A percentile compares a stretch with the other conserved stretches of the same genome.
These are phyloP conservation scores for Pleurozium schreberi DNA, from an alignment of 225 moss, liverwort and hornwort species.

Conservation along the genomic window DNA sequence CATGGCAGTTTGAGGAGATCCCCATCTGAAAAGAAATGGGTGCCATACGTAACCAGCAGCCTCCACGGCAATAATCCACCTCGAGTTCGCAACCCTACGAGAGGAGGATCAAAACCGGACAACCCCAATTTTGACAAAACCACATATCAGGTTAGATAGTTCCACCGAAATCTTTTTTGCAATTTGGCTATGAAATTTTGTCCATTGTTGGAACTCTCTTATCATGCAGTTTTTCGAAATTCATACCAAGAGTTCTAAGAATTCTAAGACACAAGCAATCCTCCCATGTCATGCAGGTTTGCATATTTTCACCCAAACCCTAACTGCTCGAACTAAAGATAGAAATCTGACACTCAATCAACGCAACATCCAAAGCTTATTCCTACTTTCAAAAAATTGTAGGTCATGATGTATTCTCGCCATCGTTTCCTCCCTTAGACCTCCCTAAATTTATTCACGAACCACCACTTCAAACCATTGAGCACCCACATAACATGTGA, in stretches of 20 bases:
- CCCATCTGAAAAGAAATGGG: constrained; percentile 1
- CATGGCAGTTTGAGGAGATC: not conserved
- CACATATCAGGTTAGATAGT: not conserved
- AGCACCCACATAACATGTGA: not conserved
- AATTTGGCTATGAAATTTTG: not conserved
- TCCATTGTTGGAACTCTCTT: not conserved
- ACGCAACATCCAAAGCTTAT: not conserved
- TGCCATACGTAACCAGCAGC: constrained; percentile 19
- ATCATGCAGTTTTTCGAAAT: not conserved
- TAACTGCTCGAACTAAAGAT: not conserved
- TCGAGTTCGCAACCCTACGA: not conserved
- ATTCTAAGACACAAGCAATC: not conserved
- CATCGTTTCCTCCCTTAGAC: not conserved
- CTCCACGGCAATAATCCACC: not conserved
- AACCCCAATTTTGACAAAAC: not conserved
- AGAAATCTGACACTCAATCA: not conserved
- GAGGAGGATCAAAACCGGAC: not conserved
- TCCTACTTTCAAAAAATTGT: no score
- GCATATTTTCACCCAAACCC: not conserved
- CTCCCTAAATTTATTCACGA: not conserved
- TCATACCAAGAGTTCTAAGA: not conserved
- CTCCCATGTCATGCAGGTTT: not conserved
- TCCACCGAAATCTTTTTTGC: not conserved
- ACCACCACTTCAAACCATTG: not conserved
- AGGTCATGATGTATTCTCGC: not conserved